Evolutionary conservation across 2,329 filamentous ascomycete genomes (phyloP).

Genomic region (Lizonia empirigonia): DNA sequence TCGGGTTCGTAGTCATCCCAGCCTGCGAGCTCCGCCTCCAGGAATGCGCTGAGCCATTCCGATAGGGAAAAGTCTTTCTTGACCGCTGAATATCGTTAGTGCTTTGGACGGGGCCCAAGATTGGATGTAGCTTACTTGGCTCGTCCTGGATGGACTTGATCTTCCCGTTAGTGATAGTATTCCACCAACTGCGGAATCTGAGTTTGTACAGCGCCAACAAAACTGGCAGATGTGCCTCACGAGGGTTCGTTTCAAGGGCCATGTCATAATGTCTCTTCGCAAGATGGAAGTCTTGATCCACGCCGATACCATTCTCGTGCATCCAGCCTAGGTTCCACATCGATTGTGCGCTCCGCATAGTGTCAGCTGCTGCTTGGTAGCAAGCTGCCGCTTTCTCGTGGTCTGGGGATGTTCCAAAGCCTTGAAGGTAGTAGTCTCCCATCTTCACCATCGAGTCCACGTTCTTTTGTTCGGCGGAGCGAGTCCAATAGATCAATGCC

Average conservation of each 20-base stretch:
- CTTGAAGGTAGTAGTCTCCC: conserved; percentile 93
- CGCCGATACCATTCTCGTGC: conserved; percentile 94
- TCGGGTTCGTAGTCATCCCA: conserved; percentile 63
- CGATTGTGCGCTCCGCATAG: conserved; percentile 89
- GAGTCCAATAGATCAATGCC: conserved; percentile 91
- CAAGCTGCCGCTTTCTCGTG: conserved; percentile 88
- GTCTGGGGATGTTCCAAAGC: conserved; percentile 72
- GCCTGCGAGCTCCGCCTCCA: conserved; percentile 64
- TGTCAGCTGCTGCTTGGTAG: conserved; percentile 90
- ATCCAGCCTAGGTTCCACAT: conserved; percentile 99
- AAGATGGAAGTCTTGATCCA: conserved; percentile 94
- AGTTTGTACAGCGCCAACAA: conserved; percentile 87
- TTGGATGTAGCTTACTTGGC: conserved; percentile 71
- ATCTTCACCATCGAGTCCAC: conserved; percentile 96
- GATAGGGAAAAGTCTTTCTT: conserved; percentile 76
- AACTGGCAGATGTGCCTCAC: conserved; percentile 92
- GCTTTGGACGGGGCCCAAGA: neutral
- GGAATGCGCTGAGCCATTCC: conserved; percentile 87
- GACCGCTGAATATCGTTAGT: conserved; percentile 57
- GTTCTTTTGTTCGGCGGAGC: conserved; percentile 90
- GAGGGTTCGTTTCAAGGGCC: conserved; percentile 80
- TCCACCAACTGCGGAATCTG: conserved; percentile 87
- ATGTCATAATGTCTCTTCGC: conserved; percentile 96
- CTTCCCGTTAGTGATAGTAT: conserved; percentile 85
- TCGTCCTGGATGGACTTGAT: conserved; percentile 93